These are phyloP conservation scores for Peronosclerospora sorghi DNA, from an alignment of 352 stramenopile species.

Conservation along the genomic window DNA sequence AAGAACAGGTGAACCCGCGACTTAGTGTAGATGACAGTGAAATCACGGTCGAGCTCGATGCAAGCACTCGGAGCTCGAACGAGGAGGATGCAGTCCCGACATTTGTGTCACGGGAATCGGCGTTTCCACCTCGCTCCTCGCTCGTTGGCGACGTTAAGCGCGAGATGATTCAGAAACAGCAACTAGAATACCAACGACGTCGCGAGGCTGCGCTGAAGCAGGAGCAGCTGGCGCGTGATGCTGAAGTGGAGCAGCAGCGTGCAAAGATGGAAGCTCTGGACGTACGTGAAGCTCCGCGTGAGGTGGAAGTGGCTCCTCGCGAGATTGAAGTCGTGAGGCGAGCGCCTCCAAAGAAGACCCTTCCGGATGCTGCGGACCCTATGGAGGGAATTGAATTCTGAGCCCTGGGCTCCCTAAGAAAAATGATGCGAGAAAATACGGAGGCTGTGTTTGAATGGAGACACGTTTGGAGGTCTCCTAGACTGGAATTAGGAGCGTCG, in stretches of 20 bases:
- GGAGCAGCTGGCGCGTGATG: constrained; percentile 23
- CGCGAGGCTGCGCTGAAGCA: constrained; percentile 49
- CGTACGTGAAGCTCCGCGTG: constrained; percentile 11
- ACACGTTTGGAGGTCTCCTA: background rate
- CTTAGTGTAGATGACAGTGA: constrained; percentile 30
- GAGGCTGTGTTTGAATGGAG: no score
- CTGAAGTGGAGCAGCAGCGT: constrained; percentile 21
- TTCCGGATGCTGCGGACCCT: constrained; percentile 7
- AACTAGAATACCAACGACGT: constrained; percentile 46
- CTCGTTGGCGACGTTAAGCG: constrained; percentile 57
- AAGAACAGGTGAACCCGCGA: constrained; percentile 28
- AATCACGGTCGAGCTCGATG: constrained; percentile 20
- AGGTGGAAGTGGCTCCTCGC: constrained; percentile 25
- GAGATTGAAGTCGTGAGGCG: constrained; percentile 37
- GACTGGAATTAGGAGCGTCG: no score
- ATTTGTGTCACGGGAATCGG: constrained; percentile 1
- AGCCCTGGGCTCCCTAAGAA: background rate
- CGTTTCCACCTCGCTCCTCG: constrained; percentile 33
- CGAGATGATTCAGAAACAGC: constrained; percentile 54
- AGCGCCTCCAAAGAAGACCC: constrained; percentile 22
- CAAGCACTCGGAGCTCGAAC: background rate
- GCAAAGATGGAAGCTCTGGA: constrained; percentile 12
- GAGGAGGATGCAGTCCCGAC: constrained; percentile 1
- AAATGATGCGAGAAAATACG: no score
- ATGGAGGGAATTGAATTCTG: constrained; percentile 36